Percentiles rank a stretch among this genome's conserved stretches.
phyloP scores from a whole-genome alignment of 73 alveolate genomes.

The Stentor roeselii region DNA sequence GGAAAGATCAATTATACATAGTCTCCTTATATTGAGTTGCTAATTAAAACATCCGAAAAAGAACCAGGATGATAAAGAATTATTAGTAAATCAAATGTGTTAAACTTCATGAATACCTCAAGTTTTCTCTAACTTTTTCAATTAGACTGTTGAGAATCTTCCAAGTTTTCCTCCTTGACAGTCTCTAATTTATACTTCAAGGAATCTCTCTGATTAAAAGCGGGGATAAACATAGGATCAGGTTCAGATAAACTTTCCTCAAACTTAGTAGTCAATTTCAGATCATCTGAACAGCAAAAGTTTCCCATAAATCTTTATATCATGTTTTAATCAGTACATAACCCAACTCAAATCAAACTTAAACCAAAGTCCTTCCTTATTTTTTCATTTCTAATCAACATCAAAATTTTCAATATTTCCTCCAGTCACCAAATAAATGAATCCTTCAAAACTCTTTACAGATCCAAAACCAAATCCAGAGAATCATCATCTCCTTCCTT shows the following conservation, averaged over 20 bases:
- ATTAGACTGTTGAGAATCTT: not conserved
- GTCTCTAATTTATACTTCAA: not conserved
- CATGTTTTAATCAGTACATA: not conserved
- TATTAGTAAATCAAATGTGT: no score
- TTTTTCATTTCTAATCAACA: not conserved
- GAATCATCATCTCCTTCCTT: not conserved
- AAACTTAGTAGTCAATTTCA: not conserved
- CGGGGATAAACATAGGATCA: not conserved
- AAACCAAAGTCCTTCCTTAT: not conserved
- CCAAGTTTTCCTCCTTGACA: not conserved
- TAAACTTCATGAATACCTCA: no score
- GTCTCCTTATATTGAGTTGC: no score
- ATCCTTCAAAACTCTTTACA: not conserved
- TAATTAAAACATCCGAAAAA: no score
- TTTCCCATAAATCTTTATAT: not conserved
- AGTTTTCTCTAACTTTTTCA: no score
- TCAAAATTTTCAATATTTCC: not conserved
- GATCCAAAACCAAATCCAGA: not conserved
- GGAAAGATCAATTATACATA: no score
- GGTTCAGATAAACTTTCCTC: not conserved
- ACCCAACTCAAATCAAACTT: not conserved
- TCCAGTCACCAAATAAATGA: not conserved
- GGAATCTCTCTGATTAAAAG: no score
- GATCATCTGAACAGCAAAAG: not conserved
- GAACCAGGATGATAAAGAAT: no score